These are phyloP conservation scores for Vigna unguiculata DNA, from an alignment of 306 rosid species.

Conservation along the genomic window DNA sequence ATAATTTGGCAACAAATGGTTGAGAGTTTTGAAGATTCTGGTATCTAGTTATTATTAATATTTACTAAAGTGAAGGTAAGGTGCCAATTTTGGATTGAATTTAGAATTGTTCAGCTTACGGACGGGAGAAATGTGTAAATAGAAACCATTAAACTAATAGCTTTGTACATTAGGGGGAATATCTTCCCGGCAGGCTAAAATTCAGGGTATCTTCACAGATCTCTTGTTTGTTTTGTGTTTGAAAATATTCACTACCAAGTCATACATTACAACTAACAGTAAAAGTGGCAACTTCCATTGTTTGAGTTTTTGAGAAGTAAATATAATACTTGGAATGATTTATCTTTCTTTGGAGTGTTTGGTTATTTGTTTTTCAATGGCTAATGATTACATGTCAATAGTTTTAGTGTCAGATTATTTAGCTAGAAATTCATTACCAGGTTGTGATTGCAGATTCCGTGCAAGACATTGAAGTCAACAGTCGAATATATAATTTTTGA, in stretches of 20 bases:
- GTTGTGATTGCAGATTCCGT: neutral
- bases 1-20: neutral
- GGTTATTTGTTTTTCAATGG: neutral
- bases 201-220: neutral
- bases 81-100: neutral
- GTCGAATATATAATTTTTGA: neutral
- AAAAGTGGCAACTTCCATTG: neutral
- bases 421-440: neutral
- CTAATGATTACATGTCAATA: neutral
- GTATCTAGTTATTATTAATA: neutral
- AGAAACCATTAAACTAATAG: neutral
- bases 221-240: neutral
- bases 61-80: neutral
- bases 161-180: neutral
- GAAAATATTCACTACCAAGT: neutral
- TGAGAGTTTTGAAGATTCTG: slow-evolving; percentile 2
- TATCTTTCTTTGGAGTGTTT: neutral
- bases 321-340: neutral
- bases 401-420: too few relatives aligned
- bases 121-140: neutral
- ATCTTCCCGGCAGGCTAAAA: neutral
- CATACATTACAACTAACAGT: neutral
- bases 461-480: neutral
- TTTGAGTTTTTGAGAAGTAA: neutral
- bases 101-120: neutral